Evolutionary conservation across 2,329 filamentous ascomycete species (phyloP), one percentile per base, ranked within the genome.

Genomic region (Fusarium newnesense): DNA sequence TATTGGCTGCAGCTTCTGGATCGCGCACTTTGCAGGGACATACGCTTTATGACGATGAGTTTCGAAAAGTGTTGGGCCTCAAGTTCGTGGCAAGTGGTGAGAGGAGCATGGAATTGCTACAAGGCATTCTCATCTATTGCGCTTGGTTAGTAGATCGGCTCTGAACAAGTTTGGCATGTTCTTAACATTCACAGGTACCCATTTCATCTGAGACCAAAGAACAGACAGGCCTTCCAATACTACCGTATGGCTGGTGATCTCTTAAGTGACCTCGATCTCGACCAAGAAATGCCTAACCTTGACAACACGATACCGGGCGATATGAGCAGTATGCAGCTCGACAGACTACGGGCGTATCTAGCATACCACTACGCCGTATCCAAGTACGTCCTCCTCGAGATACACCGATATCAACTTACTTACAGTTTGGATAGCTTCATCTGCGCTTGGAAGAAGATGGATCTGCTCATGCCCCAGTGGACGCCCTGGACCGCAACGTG

Each of bases 81-180:
- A 90, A 88, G 76, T 86, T 89, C 44, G 86, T 91, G 2, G 83
- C 88, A 1, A 84, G 86, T 7, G 88, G 88, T 0, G 88, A 91
- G 80, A 85, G 87, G 63, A 88, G 83, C 18, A 66, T 91, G 28
- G 88, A 91, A 72, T 73, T 91, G 21, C 77, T 91, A 3, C 87
- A 89, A 69, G 88, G 88, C 7, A 78, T 91, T 26, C 79, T 90
- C 32, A 84, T 90, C 10, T 91, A 91, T 69, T 85, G 87, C 56
- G 82, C 85, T 24, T 91, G 89, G 89, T 90, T 79, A 72, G 82
- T 64, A 32, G 7, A 28, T 15, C 9, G 30, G 24, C 13, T 7
- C 10, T 26, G 10, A 7, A 12, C n/a, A 9, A 24, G 32, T 12
- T 13, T 11, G 15, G 7, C 12, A n/a, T 5, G n/a, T 43, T 7